These are phyloP conservation scores for Ophiocordyceps camponoti-floridani DNA, from an alignment of 2,329 filamentous ascomycete species.

Conservation along the genomic window DNA sequence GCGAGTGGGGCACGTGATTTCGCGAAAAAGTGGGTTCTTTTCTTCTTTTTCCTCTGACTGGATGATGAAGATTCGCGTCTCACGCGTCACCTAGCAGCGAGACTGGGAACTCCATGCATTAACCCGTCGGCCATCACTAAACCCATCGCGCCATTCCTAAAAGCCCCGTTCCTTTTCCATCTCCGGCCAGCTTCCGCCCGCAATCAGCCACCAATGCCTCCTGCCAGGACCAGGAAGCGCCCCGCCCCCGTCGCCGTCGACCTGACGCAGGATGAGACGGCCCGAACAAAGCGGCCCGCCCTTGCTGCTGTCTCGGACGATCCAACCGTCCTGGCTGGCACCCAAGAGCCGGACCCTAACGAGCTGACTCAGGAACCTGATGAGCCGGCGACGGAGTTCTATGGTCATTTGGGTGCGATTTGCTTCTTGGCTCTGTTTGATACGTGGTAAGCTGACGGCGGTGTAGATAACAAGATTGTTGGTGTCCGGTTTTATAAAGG, in stretches of 20 bases:
- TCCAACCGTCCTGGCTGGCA: not conserved
- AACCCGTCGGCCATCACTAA: no score
- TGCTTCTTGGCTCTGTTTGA: not conserved
- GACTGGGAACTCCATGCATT: not conserved
- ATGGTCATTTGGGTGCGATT: slow-evolving; percentile 24
- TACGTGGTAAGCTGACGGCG: not conserved
- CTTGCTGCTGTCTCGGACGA: slow-evolving; percentile 1
- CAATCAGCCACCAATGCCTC: not conserved
- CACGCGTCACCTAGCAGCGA: not conserved
- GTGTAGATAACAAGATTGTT: slow-evolving; percentile 27
- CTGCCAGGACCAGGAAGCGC: slow-evolving; percentile 15
- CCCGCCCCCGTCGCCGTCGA: slow-evolving; percentile 17
- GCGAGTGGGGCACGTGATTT: not conserved
- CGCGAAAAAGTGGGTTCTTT: not conserved
- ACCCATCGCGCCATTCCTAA: no score
- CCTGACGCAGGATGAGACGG: not conserved
- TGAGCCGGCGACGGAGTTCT: slow-evolving; percentile 23
- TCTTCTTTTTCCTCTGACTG: no score
- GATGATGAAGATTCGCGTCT: no score
- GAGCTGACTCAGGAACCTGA: slow-evolving; percentile 27
- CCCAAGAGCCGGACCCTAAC: slow-evolving; percentile 19
- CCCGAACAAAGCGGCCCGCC: slow-evolving; percentile 10
- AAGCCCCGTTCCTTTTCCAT: no score
- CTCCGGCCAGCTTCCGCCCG: no score
- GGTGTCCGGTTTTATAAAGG: slow-evolving; percentile 44